Evolutionary conservation across 352 stramenopile species (phyloP).

Genomic region (Blastocystis sp.): DNA sequence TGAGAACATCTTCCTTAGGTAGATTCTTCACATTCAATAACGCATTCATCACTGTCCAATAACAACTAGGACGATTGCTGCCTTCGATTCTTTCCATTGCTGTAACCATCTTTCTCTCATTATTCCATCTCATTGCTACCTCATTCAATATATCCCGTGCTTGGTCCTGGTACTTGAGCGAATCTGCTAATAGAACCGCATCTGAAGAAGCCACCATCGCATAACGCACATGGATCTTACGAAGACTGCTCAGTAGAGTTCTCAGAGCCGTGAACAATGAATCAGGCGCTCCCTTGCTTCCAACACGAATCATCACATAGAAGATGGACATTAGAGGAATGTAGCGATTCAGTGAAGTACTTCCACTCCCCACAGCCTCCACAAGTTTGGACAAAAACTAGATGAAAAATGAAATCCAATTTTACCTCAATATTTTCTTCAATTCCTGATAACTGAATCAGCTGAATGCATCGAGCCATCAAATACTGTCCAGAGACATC

Average conservation of each 20-base stretch:
- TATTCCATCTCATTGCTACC: not conserved
- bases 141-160: not conserved
- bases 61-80: not conserved
- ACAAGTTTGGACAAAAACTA: not conserved
- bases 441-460: conserved; percentile 79
- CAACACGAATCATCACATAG: not conserved
- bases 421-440: conserved; percentile 79
- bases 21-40: not conserved
- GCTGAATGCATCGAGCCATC: conserved; percentile 86
- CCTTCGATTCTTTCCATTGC: not conserved
- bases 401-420: not conserved
- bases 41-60: not conserved
- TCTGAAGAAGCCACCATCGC: not conserved
- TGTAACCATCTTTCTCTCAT: not conserved
- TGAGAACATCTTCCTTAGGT: not conserved
- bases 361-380: not conserved
- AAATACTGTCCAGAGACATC: conserved; percentile 79
- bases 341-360: not conserved
- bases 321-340: conserved; percentile 15
- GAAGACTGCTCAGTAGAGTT: not conserved
- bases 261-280: not conserved
- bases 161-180: not conserved
- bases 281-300: not conserved
- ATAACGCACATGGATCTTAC: not conserved
- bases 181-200: not conserved